Evolutionary conservation across 164 flowering plant species (phyloP), one percentile per base, ranked within the genome.

Genomic region (Tetracentron sinense): DNA sequence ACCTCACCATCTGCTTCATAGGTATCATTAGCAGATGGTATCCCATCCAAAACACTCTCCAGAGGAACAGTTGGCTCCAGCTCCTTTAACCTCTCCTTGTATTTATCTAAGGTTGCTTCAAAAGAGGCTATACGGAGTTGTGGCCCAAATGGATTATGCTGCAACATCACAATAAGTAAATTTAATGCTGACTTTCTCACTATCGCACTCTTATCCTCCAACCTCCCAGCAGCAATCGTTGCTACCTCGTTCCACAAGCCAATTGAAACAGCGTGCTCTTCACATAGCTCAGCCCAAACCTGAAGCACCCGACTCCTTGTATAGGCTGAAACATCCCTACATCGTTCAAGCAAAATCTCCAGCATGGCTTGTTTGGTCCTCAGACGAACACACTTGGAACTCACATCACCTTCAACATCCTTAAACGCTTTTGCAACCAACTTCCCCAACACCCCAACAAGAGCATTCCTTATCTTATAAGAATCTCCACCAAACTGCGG

Each of bases 401-500:
- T 89, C 56, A 76, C 74, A 73, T 95, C 97, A 53, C 92, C 90
- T 35, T 95, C 92, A 56, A 77, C 79, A 67, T 95, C 96, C 62
- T 77, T 79, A 61, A 88, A 95, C 33, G 96, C 97, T 70, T 92
- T 91, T 3, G 81, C 74, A 53, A 89, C 81, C 69, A 95, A 68
- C 76, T 89, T 95, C 62, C 99, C 97, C 59, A 95, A 69, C 49
- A 89, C 93, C 56, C 92, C 92, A 66, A 88, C 86, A 63, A 95
- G 92, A 23, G 97, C 94, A 81, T 88, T 95, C 69, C 99, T 81
- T 60, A 95, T 89, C 79, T 95, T 95, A 62, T 95, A 92, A 31
- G 99, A 95, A 63, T 95, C 99, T 26, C 97, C 99, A 61, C 96
- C 97, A 82, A 95, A 91, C 55, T 95, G 99, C 8, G 96, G 88